A percentile compares a stretch with the other conserved stretches of the same genome.
Conservation (phyloP, 1,139 yeast species). For the Sugiyamaella castrensis region DNA sequence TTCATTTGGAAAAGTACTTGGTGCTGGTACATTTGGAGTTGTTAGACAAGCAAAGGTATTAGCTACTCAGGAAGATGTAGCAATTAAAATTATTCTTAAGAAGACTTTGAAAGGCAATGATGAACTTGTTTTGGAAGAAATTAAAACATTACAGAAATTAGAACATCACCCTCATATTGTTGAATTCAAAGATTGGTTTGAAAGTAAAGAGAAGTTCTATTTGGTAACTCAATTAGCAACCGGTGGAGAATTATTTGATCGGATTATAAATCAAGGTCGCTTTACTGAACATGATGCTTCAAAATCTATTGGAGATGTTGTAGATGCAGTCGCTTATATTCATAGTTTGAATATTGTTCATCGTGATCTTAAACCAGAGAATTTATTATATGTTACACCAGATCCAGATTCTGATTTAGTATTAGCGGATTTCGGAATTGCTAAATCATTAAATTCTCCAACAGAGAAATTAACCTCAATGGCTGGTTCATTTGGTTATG, state of each 20-base stretch:
- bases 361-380: slow-evolving; percentile 89
- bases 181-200: slow-evolving; percentile 84
- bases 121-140: slow-evolving; percentile 68
- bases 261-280: slow-evolving; percentile 70
- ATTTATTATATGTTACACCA: slow-evolving; percentile 61
- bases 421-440: slow-evolving; percentile 91
- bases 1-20: slow-evolving; percentile 73
- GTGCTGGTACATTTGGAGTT: slow-evolving; percentile 91
- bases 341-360: slow-evolving; percentile 78
- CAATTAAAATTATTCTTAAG: slow-evolving; percentile 79
- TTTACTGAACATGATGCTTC: slow-evolving; percentile 87
- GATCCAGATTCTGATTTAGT: slow-evolving; percentile 64
- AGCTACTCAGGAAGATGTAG: slow-evolving; percentile 66
- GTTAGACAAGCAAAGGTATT: slow-evolving; percentile 71
- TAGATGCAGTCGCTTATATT: slow-evolving; percentile 70
- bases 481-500: slow-evolving; percentile 92
- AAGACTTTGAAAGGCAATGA: slow-evolving; percentile 77
- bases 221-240: slow-evolving; percentile 63
- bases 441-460: slow-evolving; percentile 59
- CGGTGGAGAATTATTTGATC: slow-evolving; percentile 88
- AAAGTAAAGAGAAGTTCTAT: slow-evolving; percentile 55
- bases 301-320: slow-evolving; percentile 60
- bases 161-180: slow-evolving; percentile 74
- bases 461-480: slow-evolving; percentile 68
- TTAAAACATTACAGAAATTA: slow-evolving; percentile 60